These are phyloP conservation scores for Nitzschia inconspicua DNA, from an alignment of 108 stramenopile species.

Conservation along the genomic window DNA sequence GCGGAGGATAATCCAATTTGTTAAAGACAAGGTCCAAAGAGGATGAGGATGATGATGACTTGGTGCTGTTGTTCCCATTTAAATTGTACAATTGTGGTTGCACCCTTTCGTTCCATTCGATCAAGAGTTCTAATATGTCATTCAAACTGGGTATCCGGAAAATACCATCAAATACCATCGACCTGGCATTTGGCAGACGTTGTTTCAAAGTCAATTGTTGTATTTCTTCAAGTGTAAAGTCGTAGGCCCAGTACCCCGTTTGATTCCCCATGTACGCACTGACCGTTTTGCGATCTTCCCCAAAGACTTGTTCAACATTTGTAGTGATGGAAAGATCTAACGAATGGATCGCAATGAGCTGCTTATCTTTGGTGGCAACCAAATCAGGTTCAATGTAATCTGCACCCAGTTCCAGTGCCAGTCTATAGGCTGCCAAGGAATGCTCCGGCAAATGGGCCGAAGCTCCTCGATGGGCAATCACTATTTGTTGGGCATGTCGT, in stretches of 20 bases:
- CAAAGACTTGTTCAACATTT: slow-evolving; percentile 51
- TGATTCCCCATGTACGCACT: slow-evolving; percentile 6
- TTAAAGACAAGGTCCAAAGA: too few species aligned
- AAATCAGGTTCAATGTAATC: slow-evolving; percentile 85
- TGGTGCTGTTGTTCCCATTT: not conserved
- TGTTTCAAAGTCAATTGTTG: slow-evolving; percentile 50
- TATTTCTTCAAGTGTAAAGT: slow-evolving; percentile 69
- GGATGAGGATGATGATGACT: not conserved
- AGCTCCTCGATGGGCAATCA: slow-evolving; percentile 75
- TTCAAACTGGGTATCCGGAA: slow-evolving; percentile 59
- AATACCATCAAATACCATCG: slow-evolving; percentile 42
- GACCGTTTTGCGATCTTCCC: slow-evolving; percentile 20
- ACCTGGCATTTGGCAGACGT: slow-evolving; percentile 27
- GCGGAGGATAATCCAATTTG: not conserved
- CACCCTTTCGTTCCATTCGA: slow-evolving; percentile 49
- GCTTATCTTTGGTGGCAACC: slow-evolving; percentile 50
- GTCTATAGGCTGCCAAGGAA: slow-evolving; percentile 63
- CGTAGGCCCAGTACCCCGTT: slow-evolving; percentile 53
- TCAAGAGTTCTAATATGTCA: slow-evolving; percentile 56
- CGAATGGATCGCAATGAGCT: slow-evolving; percentile 59
- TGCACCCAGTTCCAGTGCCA: slow-evolving; percentile 77
- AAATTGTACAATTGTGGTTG: not conserved
- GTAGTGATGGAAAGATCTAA: slow-evolving; percentile 69
- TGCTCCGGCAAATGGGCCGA: slow-evolving; percentile 76
- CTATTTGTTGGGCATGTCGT: slow-evolving; percentile 29